These are phyloP conservation scores for Phyllosticta capitalensis DNA, from an alignment of 2,329 filamentous ascomycete genomes.

Conservation along the genomic window DNA sequence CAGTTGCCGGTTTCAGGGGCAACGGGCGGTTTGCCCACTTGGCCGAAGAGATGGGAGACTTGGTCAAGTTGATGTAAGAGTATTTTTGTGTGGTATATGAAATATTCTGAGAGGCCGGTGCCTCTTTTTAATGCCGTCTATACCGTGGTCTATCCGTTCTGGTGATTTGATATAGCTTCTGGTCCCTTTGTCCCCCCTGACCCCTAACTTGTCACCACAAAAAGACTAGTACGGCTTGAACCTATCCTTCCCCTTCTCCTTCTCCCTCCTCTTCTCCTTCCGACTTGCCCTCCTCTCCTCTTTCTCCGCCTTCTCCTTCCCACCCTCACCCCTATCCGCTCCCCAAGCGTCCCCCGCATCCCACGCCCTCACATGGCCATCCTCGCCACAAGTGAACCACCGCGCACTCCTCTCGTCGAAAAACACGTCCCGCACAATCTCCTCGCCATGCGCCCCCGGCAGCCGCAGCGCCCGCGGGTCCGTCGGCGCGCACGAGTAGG, in stretches of 20 bases:
- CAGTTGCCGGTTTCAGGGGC: no score
- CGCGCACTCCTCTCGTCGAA: slow-evolving; percentile 23
- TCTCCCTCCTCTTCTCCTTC: slow-evolving; percentile 25
- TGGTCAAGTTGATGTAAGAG: no score
- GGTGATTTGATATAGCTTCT: no score
- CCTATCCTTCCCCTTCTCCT: slow-evolving; percentile 25
- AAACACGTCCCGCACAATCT: slow-evolving; percentile 38
- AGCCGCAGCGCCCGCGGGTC: slow-evolving; percentile 20
- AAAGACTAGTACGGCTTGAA: slow-evolving; percentile 28
- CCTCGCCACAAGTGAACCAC: slow-evolving; percentile 41
- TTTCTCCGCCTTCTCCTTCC: not conserved
- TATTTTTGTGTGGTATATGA: no score
- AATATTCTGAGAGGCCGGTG: no score
- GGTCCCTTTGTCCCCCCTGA: no score
- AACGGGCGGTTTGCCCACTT: no score
- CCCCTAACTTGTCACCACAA: no score
- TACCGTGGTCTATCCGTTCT: no score
- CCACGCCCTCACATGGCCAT: slow-evolving; percentile 38
- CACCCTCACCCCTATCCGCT: not conserved
- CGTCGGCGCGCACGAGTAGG: slow-evolving; percentile 22
- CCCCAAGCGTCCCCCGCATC: slow-evolving; percentile 15
- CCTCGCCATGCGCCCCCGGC: slow-evolving; percentile 38
- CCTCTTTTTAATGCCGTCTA: no score
- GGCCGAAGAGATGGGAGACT: no score
- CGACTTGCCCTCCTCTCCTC: slow-evolving; percentile 21